These are phyloP conservation scores for Tricholoma sp. DNA, from an alignment of 768 basidiomycete genomes.

Conservation along the genomic window DNA sequence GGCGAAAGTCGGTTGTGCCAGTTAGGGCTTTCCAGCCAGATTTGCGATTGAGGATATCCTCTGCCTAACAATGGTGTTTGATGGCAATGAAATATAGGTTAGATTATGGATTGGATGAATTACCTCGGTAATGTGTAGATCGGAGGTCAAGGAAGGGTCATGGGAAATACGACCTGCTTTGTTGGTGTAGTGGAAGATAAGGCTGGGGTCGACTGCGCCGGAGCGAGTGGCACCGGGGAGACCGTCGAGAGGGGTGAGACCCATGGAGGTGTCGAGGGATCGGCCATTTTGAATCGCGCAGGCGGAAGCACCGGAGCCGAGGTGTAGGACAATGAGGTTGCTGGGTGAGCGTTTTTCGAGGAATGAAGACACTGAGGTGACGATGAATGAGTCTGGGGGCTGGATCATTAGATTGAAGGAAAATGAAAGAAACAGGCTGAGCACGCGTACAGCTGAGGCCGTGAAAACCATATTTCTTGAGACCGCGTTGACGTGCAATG, in stretches of 20 bases:
- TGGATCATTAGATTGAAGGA: not conserved
- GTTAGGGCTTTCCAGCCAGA: slow-evolving; percentile 76
- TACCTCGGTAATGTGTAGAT: slow-evolving; percentile 53
- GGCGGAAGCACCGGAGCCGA: slow-evolving; percentile 86
- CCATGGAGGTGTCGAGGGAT: slow-evolving; percentile 88
- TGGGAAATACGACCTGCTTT: slow-evolving; percentile 50
- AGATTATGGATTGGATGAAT: no score
- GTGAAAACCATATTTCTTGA: slow-evolving; percentile 91
- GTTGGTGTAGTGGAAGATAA: slow-evolving; percentile 81
- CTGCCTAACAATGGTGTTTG: slow-evolving; percentile 39
- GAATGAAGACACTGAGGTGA: slow-evolving; percentile 52
- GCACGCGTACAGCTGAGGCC: slow-evolving; percentile 62
- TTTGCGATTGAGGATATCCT: slow-evolving; percentile 69
- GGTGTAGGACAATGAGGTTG: slow-evolving; percentile 79
- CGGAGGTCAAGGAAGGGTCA: slow-evolving; percentile 37
- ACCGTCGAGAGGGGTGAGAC: slow-evolving; percentile 84
- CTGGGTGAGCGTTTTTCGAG: slow-evolving; percentile 52
- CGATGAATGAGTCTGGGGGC: slow-evolving; percentile 58
- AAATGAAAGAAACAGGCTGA: not conserved
- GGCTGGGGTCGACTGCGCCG: slow-evolving; percentile 77
- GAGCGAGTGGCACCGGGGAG: slow-evolving; percentile 86
- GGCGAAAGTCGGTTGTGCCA: slow-evolving; percentile 79
- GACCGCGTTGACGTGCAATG: slow-evolving; percentile 55
- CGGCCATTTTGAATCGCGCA: slow-evolving; percentile 71
- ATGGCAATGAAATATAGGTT: not conserved